Evolutionary conservation across 2,329 filamentous ascomycete genomes (phyloP), one percentile per base, ranked within the genome.

Genomic region (Herpomyces periplanetae): DNA sequence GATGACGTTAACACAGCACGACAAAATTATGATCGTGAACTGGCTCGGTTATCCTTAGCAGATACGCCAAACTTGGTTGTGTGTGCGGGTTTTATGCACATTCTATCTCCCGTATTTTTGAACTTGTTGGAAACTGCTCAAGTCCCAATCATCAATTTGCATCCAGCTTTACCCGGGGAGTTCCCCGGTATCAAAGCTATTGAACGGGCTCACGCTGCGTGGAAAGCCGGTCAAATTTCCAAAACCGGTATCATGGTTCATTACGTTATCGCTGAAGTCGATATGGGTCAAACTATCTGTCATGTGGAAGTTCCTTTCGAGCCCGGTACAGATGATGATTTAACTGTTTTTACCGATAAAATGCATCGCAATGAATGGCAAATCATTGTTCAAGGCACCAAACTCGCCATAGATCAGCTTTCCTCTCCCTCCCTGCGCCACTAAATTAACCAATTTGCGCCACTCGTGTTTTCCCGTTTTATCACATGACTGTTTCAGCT

Each of bases 81-180:
- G 5, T 63, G 71, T 27, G 60, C 65, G 3, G 69, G 71, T 2
- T 84, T 65, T 50, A 84, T 84, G 68, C 60, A 80, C 34, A 60
- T 84, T 22, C 50, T 84, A 18, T 58, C 56, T 0, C 43, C 45
- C 2, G 41, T 45, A 1, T 80, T 84, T 34, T 42, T 85, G 18
- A 45, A 49, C 5, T 64, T 66, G 2, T 33, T 85, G 4, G 46
- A 51, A 13, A 40, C 36, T 6, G 51, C 45, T 0, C 49, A 48
- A 0, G 44, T 75, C 13, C 49, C 47, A 10, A 56, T 75, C 17
- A 73, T 85, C 30, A 85, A 85, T 33, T 38, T 85, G 15, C 69
- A 85, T 32, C 69, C 68, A 5, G 56, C 61, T 3, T 37, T 66
- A 15, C 61, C 49, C 31, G 63, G 63, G 1, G 49, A 57, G 29